Conservation (phyloP, 257 asterid species). For the Solanum rostratum region DNA sequence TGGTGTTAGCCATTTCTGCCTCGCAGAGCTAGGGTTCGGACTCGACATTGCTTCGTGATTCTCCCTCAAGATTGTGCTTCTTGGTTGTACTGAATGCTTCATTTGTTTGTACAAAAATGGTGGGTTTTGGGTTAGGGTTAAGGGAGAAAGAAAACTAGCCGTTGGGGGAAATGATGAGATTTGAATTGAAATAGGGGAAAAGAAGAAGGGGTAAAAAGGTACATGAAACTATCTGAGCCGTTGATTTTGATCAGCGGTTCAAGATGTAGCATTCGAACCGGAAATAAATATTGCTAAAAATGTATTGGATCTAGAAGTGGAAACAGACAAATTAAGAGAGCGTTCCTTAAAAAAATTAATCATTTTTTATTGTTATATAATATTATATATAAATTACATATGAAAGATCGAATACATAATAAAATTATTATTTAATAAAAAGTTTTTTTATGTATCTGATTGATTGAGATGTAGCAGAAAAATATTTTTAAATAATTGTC, state of each 20-base stretch:
- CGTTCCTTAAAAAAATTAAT: background rate
- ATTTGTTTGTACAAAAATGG: slow-evolving; percentile 6
- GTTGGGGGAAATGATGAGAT: background rate
- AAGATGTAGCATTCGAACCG: background rate
- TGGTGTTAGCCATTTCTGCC: slow-evolving; percentile 24
- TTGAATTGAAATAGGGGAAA: background rate
- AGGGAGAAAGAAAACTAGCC: background rate
- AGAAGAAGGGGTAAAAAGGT: background rate
- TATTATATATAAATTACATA: no score
- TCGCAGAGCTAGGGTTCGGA: slow-evolving; percentile 42
- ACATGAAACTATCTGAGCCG: background rate
- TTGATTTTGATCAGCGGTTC: background rate
- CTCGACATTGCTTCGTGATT: slow-evolving; percentile 27
- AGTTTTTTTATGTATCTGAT: no score
- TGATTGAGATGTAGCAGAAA: no score
- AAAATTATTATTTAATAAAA: no score
- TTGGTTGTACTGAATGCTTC: slow-evolving; percentile 50
- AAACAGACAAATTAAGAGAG: background rate
- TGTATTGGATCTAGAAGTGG: background rate
- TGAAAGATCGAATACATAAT: no score
- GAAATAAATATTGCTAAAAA: background rate
- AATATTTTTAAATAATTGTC: no score
- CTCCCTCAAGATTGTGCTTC: slow-evolving; percentile 45
- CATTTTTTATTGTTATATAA: no score
- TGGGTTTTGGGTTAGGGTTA: background rate